Evolutionary conservation across 1,284 basidiomycete genomes (phyloP).

Genomic region (Sanghuangporus baumii): DNA sequence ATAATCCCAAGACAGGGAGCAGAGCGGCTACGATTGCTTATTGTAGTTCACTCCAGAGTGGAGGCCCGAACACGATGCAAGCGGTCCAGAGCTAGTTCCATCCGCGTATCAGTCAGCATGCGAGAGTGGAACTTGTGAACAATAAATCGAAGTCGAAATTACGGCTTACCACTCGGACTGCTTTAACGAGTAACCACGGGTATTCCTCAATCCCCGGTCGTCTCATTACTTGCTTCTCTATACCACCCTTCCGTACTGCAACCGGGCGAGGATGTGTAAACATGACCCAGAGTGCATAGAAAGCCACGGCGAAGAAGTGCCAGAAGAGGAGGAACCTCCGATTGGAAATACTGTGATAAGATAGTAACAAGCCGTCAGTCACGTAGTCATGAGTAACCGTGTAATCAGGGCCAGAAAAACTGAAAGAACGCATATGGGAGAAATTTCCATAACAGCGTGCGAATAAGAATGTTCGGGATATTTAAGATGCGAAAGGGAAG

Average conservation of each 20-base stretch:
- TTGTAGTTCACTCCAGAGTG: conserved; percentile 78
- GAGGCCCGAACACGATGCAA: conserved; percentile 78
- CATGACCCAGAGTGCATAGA: conserved; percentile 87
- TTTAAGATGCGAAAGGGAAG: conserved; percentile 1
- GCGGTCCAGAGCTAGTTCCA: conserved; percentile 76
- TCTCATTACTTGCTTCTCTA: conserved; percentile 31
- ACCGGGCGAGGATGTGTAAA: conserved; percentile 60
- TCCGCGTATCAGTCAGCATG: conserved; percentile 14
- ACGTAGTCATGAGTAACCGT: background rate
- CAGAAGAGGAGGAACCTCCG: conserved; percentile 75
- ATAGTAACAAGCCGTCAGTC: background rate
- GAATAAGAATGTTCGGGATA: background rate
- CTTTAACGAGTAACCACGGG: conserved; percentile 52
- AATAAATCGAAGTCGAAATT: background rate
- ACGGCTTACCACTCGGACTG: conserved; percentile 50
- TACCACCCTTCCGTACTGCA: conserved; percentile 23
- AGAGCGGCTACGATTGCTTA: background rate
- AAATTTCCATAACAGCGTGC: conserved; percentile 13
- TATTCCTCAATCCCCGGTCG: conserved; percentile 50
- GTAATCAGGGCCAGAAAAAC: background rate
- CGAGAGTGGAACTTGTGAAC: background rate
- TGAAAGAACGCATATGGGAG: background rate
- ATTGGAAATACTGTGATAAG: conserved; percentile 50
- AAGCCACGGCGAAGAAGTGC: conserved; percentile 95
- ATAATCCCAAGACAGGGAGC: background rate